Evolutionary conservation across 768 basidiomycete genomes (phyloP).

Genomic region (Coprinopsis sp.): DNA sequence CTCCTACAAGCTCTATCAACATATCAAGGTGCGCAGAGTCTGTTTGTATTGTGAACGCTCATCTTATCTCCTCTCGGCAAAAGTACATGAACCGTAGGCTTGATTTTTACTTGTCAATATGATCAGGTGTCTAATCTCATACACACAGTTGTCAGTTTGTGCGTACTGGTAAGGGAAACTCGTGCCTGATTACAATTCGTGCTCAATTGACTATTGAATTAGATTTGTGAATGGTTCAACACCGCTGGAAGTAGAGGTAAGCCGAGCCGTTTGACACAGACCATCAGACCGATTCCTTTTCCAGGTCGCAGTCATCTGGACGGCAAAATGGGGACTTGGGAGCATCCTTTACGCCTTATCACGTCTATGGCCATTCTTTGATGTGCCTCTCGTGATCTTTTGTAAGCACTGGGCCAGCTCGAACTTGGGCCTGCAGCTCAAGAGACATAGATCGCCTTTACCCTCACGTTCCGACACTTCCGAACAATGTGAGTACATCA

Average conservation of each 20-base stretch:
- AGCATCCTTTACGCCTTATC: background rate
- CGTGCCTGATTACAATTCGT: background rate
- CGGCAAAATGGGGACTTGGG: background rate
- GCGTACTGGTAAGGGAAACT: background rate
- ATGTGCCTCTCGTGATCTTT: background rate
- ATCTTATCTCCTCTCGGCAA: background rate
- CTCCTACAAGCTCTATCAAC: background rate
- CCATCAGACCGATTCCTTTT: background rate
- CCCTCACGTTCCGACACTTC: background rate
- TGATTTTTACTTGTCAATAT: background rate
- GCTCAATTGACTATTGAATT: background rate
- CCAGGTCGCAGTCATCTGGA: background rate
- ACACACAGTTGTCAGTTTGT: background rate
- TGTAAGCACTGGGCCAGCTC: background rate
- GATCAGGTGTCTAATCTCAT: background rate
- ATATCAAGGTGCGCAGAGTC: background rate
- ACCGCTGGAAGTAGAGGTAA: background rate
- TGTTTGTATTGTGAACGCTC: background rate
- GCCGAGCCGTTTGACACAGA: background rate
- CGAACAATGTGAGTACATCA: background rate
- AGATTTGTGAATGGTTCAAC: background rate
- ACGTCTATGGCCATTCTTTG: background rate
- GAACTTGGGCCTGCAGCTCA: background rate
- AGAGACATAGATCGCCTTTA: background rate
- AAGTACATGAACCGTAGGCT: slow-evolving; percentile 1